These are phyloP conservation scores for Xylaria sp. DNA, from an alignment of 2,329 filamentous ascomycete genomes.

Conservation along the genomic window DNA sequence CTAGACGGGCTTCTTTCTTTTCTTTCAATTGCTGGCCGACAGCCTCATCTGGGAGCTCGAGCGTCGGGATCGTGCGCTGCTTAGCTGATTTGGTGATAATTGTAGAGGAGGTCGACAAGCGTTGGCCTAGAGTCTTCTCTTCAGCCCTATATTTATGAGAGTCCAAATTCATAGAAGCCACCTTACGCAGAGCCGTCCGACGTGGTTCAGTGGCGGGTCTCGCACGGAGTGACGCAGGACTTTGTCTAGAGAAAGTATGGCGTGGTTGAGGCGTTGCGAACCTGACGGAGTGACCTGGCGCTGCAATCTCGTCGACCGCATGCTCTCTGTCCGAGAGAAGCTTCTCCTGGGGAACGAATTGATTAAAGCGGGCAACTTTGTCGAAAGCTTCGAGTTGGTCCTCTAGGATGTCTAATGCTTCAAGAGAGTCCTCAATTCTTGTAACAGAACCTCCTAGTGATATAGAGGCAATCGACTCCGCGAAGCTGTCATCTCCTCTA, in stretches of 20 bases:
- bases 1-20: constrained; percentile 61
- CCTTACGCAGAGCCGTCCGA: constrained; percentile 55
- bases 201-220: constrained; percentile 54
- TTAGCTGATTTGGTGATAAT: constrained; percentile 63
- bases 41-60: constrained; percentile 72
- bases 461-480: constrained; percentile 52
- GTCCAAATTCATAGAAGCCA: constrained; percentile 55
- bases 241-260: constrained; percentile 43
- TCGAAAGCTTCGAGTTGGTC: constrained; percentile 69
- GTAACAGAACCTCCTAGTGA: constrained; percentile 50
- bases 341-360: constrained; percentile 39
- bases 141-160: constrained; percentile 43
- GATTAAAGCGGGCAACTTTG: constrained; percentile 44
- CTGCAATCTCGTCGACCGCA: constrained; percentile 30
- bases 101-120: constrained; percentile 46
- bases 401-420: constrained; percentile 70
- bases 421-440: constrained; percentile 72
- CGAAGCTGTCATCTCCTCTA: constrained; percentile 50
- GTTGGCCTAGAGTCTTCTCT: constrained; percentile 42
- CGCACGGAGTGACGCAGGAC: constrained; percentile 56
- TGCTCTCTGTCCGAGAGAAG: constrained; percentile 29
- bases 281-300: constrained; percentile 33
- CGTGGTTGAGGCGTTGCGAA: constrained; percentile 46
- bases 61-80: constrained; percentile 64
- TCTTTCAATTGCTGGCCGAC: constrained; percentile 57